Percentiles rank a stretch among this genome's conserved stretches.
Conservation (phyloP, 345 rosid genomes). For the Lumnitzera racemosa region DNA sequence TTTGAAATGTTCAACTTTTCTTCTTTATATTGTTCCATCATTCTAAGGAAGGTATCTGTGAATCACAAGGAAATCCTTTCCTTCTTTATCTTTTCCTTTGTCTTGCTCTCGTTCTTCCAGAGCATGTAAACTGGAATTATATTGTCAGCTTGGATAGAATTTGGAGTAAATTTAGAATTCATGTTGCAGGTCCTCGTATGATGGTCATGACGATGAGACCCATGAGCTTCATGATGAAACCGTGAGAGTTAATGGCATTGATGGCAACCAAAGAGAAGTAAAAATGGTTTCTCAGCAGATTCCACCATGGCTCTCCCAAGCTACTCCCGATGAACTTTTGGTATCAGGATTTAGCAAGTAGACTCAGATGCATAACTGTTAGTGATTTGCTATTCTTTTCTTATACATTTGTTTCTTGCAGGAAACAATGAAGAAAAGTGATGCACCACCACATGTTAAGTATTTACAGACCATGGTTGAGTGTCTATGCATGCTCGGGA, state of each 20-base stretch:
- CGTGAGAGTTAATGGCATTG: constrained; percentile 44
- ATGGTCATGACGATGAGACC: constrained; percentile 78
- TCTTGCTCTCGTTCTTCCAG: too few relatives aligned
- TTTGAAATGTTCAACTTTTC: too few relatives aligned
- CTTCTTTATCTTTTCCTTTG: too few relatives aligned
- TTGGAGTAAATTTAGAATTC: too few relatives aligned
- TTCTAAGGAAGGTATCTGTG: too few relatives aligned
- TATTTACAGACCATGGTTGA: constrained; percentile 96
- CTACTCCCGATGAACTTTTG: constrained; percentile 89
- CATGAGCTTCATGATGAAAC: constrained; percentile 52
- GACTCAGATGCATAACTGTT: constrained; percentile 7
- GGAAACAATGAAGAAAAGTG: constrained; percentile 87
- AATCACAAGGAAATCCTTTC: too few relatives aligned
- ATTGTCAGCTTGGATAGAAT: too few relatives aligned
- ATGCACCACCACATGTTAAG: constrained; percentile 82
- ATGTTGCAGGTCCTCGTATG: constrained; percentile 63
- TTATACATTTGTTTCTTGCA: constrained; percentile 23
- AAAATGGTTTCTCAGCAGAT: constrained; percentile 46
- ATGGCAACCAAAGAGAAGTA: constrained; percentile 31
- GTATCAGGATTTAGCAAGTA: constrained; percentile 32
- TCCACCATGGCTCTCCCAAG: constrained; percentile 80
- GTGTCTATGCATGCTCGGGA: constrained; percentile 92
- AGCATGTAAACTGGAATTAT: too few relatives aligned
- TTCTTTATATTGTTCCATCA: too few relatives aligned
- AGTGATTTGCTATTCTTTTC: constrained; percentile 10